Conservation (phyloP, 306 rosid genomes). For the Sicyos baderoa region DNA sequence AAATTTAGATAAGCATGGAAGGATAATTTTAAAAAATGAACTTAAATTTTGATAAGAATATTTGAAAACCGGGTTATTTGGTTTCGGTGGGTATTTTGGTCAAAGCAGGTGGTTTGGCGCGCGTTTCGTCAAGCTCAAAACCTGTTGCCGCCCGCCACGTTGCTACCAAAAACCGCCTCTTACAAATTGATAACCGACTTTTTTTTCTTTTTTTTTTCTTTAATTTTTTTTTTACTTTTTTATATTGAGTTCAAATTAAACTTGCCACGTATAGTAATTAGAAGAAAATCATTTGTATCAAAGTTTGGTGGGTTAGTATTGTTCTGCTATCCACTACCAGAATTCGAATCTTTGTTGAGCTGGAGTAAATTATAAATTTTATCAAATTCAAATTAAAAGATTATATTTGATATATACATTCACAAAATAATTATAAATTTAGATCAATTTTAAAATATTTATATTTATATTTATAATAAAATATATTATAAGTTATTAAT, state of each 20-base stretch:
- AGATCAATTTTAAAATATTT: too few relatives aligned
- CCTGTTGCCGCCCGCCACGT: constrained; percentile 23
- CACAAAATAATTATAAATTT: too few relatives aligned
- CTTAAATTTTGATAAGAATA: too few relatives aligned
- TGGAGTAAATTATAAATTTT: too few relatives aligned
- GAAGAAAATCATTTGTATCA: background rate
- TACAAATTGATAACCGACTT: background rate
- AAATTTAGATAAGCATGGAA: too few relatives aligned
- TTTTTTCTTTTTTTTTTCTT: background rate
- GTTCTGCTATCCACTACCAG: too few relatives aligned
- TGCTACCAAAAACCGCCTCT: background rate
- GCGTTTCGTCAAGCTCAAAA: constrained; percentile 3
- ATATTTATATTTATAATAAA: too few relatives aligned
- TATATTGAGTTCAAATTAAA: background rate
- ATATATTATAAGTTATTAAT: too few relatives aligned
- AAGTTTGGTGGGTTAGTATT: background rate
- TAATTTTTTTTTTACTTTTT: background rate
- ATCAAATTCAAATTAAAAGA: too few relatives aligned
- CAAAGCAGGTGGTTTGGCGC: constrained; percentile 6
- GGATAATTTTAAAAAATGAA: too few relatives aligned
- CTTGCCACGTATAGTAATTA: background rate
- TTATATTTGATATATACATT: too few relatives aligned
- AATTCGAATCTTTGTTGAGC: too few relatives aligned
- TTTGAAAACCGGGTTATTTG: background rate
- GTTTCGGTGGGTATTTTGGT: background rate